Conservation (phyloP, 78 protist genomes). For the slime mould (Dictyostelium discoideum) region DNA sequence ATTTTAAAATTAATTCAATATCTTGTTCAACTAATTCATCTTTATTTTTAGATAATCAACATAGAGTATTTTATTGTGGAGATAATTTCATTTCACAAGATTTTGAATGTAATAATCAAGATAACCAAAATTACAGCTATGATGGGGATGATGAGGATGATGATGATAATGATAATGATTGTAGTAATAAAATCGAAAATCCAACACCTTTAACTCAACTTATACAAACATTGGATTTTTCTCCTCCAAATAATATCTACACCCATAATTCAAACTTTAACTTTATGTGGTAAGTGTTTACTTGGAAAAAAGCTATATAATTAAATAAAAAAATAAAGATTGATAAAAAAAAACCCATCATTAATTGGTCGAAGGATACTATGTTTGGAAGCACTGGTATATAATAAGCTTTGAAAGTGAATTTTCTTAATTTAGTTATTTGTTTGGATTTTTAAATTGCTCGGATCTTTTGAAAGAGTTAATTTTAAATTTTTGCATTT, state of each 20-base stretch:
- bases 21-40: not conserved
- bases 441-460: too few relatives aligned
- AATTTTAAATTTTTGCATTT: too few relatives aligned
- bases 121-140: too few relatives aligned
- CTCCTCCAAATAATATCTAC: not conserved
- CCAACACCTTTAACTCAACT: not conserved
- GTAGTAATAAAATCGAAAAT: not conserved
- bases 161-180: not conserved
- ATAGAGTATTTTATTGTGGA: constrained; percentile 19
- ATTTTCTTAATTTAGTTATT: too few relatives aligned
- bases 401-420: too few relatives aligned
- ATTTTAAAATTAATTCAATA: not conserved
- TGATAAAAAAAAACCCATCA: too few relatives aligned
- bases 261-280: not conserved
- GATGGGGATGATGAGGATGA: too few relatives aligned
- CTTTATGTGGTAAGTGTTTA: not conserved
- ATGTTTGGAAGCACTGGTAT: too few relatives aligned
- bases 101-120: too few relatives aligned
- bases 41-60: not conserved
- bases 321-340: not conserved
- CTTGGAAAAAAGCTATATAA: too few relatives aligned
- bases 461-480: too few relatives aligned
- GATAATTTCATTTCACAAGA: not conserved
- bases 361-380: too few relatives aligned
- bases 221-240: not conserved